Conservation (phyloP, 23 red algal genomes). For the Gracilaria domingensis region DNA sequence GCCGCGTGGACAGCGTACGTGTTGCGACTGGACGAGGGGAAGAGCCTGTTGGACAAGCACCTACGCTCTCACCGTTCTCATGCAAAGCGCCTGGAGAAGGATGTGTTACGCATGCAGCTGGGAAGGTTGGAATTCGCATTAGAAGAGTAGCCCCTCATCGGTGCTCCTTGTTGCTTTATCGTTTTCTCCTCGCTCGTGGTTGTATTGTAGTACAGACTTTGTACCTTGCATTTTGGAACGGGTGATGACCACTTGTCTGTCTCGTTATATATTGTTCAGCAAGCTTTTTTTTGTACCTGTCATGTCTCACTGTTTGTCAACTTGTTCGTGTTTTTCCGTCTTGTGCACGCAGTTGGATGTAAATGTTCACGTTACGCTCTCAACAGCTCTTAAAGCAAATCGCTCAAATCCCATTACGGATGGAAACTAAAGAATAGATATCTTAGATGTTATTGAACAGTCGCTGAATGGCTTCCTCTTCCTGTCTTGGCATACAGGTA, state of each 20-base stretch:
- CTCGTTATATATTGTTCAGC: not conserved
- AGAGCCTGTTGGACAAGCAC: conserved; percentile 59
- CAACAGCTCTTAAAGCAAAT: not conserved
- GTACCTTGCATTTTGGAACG: too few species aligned
- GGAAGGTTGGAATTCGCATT: not conserved
- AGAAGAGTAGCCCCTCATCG: not conserved
- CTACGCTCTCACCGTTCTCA: conserved; percentile 53
- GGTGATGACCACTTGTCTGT: too few species aligned
- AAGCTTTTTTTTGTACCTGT: not conserved
- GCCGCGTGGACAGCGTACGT: conserved; percentile 77
- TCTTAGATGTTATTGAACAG: not conserved
- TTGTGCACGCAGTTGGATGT: conserved; percentile 5
- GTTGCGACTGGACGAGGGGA: conserved; percentile 52
- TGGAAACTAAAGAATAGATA: not conserved
- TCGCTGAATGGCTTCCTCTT: too few species aligned
- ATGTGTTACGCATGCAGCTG: conserved; percentile 72
- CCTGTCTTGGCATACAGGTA: not conserved
- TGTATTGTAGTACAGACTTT: too few species aligned
- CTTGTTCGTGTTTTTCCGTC: conserved; percentile 5
- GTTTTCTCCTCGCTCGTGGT: not conserved
- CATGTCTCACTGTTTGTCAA: conserved; percentile 15
- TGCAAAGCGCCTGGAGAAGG: conserved; percentile 61
- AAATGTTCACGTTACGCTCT: not conserved
- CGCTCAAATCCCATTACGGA: too few species aligned
- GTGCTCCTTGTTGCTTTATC: not conserved